These are phyloP conservation scores for Coemansia sp. DNA, from an alignment of 192 early-diverging fungal species.

Conservation along the genomic window DNA sequence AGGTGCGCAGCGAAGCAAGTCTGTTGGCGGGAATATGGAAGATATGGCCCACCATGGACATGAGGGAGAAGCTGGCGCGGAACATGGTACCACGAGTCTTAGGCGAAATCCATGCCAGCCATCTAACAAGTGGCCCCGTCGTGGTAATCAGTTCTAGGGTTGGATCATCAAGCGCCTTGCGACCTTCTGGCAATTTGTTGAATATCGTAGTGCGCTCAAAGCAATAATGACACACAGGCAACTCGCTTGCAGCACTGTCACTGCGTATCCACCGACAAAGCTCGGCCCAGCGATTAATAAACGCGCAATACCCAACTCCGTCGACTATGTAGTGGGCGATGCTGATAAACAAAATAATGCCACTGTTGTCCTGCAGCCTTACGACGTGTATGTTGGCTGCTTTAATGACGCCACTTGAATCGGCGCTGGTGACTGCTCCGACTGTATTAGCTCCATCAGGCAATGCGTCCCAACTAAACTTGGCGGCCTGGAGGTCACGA, in stretches of 20 bases:
- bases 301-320: constrained; percentile 11
- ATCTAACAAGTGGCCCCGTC: background rate
- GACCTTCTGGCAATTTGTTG: background rate
- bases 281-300: constrained; percentile 31
- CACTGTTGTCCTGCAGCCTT: constrained; percentile 25
- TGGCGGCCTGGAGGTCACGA: background rate
- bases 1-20: background rate
- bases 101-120: constrained; percentile 21
- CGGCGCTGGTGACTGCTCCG: background rate
- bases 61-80: background rate
- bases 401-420: constrained; percentile 10
- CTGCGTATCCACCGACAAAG: background rate
- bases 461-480: constrained; percentile 19
- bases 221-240: background rate
- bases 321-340: constrained; percentile 23
- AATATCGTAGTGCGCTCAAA: background rate
- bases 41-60: background rate
- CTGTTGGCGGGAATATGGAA: constrained; percentile 13
- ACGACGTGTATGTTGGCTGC: constrained; percentile 14
- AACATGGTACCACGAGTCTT: constrained; percentile 6
- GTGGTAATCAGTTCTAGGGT: background rate
- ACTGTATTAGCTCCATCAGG: background rate
- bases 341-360: constrained; percentile 25
- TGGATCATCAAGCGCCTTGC: background rate
- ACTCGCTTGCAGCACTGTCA: too few species aligned